Evolutionary conservation across 805 yeast species (phyloP), one percentile per base, ranked within the genome.

Genomic region (Nematodospora valgi): DNA sequence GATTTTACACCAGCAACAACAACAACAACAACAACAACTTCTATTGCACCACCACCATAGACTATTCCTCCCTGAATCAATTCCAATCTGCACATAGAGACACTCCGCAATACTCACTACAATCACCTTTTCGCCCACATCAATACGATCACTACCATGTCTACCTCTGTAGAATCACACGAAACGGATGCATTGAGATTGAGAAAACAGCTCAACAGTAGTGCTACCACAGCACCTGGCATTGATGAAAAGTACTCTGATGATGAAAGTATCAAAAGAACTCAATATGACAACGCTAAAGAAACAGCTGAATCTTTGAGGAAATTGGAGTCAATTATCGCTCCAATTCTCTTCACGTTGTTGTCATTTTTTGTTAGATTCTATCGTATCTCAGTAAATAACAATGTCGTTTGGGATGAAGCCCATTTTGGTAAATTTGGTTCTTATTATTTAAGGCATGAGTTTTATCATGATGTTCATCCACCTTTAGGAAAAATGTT

Each of bases 381-480:
- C 42, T 72, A 79, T 48, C 69, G 72, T 32, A 78, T 85, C 33
- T 78, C 74, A 15, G 59, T 62, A 21, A 71, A 78, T 39, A 57
- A 73, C 33, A 70, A 68, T 36, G 91, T 85, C 31, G 82, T 83
- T 6, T 85, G 95, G 95, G 95, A 85, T 63, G 95, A 85, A 58
- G 93, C 94, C 5, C 95, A 85, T 66, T 85, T 85, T 56, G 95
- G 93, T 27, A 83, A 82, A 55, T 85, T 85, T 55, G 94, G 94
- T 29, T 80, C 91, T 3, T 79, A 83, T 50, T 85, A 85, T 57
- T 62, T 83, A 45, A 74, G 80, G 56, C 87, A 80, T 51, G 88
- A 84, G 49, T 83, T 84, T 53, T 85, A 85, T 51, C 86, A 80
- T 48, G 95, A 85, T 62, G 94, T 85, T 20, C 95, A 85, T 53